Percentiles rank a stretch among this genome's conserved stretches.
These are phyloP conservation scores for Phaeosphaeriaceae sp. DNA, from an alignment of 2,329 filamentous ascomycete species.

Conservation along the genomic window DNA sequence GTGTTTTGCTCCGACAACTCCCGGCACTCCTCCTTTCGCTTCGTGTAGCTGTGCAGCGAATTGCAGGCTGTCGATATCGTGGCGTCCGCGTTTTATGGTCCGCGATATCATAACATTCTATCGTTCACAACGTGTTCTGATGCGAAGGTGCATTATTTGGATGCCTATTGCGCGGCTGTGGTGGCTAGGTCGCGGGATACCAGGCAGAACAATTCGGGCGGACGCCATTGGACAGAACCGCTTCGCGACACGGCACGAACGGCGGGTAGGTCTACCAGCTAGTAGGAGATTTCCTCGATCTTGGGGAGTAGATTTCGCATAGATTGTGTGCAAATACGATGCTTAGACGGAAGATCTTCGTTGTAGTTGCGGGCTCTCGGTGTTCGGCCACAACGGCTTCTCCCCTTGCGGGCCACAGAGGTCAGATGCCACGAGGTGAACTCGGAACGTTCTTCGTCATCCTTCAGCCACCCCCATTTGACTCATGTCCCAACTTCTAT, in stretches of 20 bases:
- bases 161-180: constrained; percentile 8
- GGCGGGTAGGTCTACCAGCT: constrained; percentile 23
- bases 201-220: constrained; percentile 42
- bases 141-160: constrained; percentile 5
- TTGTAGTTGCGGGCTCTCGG: neutral
- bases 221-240: constrained; percentile 33
- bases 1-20: constrained; percentile 16
- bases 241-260: constrained; percentile 24
- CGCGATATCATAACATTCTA: neutral
- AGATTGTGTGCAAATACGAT: neutral
- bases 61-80: neutral
- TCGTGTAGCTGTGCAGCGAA: constrained; percentile 1
- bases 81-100: neutral
- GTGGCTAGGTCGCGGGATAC: constrained; percentile 9
- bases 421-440: constrained; percentile 2
- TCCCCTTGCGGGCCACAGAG: neutral
- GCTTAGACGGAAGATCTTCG: neutral
- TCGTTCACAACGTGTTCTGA: constrained; percentile 6
- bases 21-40: constrained; percentile 15
- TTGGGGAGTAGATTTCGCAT: neutral
- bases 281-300: constrained; percentile 12
- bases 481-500: neutral
- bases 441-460: neutral
- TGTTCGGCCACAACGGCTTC: neutral
- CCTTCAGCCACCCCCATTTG: neutral